Evolutionary conservation across 2,329 filamentous ascomycete species (phyloP).

Genomic region (Botryotinia globosa): DNA sequence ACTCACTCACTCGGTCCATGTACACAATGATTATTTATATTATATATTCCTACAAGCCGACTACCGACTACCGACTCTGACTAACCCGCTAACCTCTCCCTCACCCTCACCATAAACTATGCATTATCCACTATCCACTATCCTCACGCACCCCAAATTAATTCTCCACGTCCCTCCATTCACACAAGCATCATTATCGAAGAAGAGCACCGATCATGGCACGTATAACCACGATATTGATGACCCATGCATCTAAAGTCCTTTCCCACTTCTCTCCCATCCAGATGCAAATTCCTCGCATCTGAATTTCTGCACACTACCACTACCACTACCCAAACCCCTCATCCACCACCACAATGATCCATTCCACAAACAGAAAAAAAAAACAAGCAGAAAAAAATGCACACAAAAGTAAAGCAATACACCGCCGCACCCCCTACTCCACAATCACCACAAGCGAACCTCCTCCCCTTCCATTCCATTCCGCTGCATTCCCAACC

Average conservation of each 20-base stretch:
- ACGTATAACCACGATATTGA: background rate
- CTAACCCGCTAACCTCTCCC: background rate
- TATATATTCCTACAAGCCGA: background rate
- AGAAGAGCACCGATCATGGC: background rate
- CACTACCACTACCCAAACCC: too few relatives aligned
- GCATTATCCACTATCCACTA: background rate
- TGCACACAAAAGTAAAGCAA: background rate
- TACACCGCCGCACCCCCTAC: background rate
- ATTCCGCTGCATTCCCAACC: background rate
- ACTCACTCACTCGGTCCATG: background rate
- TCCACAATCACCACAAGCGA: background rate
- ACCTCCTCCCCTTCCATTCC: background rate
- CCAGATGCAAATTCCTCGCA: background rate
- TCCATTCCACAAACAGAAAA: background rate
- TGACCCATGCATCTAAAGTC: background rate
- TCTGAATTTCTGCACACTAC: background rate
- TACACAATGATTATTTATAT: background rate
- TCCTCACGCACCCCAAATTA: background rate
- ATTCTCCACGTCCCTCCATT: background rate
- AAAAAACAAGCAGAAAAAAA: background rate
- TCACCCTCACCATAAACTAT: background rate
- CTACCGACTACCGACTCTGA: background rate
- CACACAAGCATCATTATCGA: background rate
- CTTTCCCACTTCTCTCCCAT: background rate
- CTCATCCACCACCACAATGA: background rate